Evolutionary conservation across 306 rosid species (phyloP), one percentile per base, ranked within the genome.

Genomic region (Prunus campanulata): DNA sequence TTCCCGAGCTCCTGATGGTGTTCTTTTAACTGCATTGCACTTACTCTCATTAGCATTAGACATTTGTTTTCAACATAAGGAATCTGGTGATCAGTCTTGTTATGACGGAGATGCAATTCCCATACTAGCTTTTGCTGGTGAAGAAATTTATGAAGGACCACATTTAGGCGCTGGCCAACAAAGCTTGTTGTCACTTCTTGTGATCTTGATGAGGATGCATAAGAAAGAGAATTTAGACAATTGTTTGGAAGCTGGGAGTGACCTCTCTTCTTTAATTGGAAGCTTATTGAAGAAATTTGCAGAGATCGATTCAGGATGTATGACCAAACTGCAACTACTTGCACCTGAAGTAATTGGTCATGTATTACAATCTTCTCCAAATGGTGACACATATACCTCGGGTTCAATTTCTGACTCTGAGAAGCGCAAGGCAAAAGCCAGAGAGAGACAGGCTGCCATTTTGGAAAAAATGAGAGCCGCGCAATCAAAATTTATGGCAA

Each of bases 401-500:
- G 74, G 80, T 56, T 77, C 85, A 50, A 83, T 82, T 62, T 91
- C 98, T 51, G 98, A 93, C 57, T 77, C 86, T 19, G 99, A 96
- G 84, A 96, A 88, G 85, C 91, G 96, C 84, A 96, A 91, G 88
- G 94, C 90, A 76, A 96, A 92, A 84, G 98, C 97, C 64, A 89
- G 98, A 80, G 97, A 91, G 88, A 91, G 89, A 85, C 99, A 96
- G 87, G 97, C 99, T 73, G 98, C 96, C 52, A 84, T 96, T 68
- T 72, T 96, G 91, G 98, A 87, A 77, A 96, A 93, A 79, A 96
- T 96, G 99, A 89, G 87, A 88, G 96, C 88, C 20, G 96, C 91
- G 46, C 98, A 96, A 75, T 87, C 90, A 16, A 96, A 91, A 74
- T 96, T 96, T 85, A 80, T 93, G 94, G 97, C 97, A 14, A 91